These are phyloP conservation scores for Yueomyces sp. DNA, from an alignment of 1,139 yeast genomes.

Conservation along the genomic window DNA sequence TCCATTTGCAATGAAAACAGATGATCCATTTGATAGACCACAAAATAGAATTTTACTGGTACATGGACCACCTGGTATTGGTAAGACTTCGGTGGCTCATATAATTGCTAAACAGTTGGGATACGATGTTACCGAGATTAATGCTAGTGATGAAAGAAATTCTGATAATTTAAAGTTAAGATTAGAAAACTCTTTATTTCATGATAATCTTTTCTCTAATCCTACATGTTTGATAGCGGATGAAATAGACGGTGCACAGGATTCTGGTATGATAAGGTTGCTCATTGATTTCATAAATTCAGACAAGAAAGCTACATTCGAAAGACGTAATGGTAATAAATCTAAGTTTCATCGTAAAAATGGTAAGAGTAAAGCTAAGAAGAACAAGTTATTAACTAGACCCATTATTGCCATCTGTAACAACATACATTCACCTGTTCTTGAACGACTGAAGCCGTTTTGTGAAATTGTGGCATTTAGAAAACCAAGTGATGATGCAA, in stretches of 20 bases:
- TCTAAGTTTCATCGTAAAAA: conserved; percentile 14
- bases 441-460: conserved; percentile 61
- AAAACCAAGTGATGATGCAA: conserved; percentile 41
- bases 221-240: conserved; percentile 80
- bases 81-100: conserved; percentile 86
- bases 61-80: conserved; percentile 94
- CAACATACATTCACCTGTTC: conserved; percentile 60
- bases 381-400: conserved; percentile 40
- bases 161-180: conserved; percentile 46
- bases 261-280: conserved; percentile 64
- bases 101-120: conserved; percentile 75
- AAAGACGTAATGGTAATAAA: conserved; percentile 6
- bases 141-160: conserved; percentile 78
- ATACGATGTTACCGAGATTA: conserved; percentile 69
- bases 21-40: conserved; percentile 61
- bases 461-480: conserved; percentile 62
- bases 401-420: conserved; percentile 92
- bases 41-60: conserved; percentile 54
- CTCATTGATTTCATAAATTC: conserved; percentile 46
- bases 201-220: conserved; percentile 41
- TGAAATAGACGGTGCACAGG: conserved; percentile 85
- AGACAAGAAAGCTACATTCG: conserved; percentile 41
- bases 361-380: conserved; percentile 21
- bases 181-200: conserved; percentile 56
- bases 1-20: conserved; percentile 3